phyloP scores from a whole-genome alignment of 257 asterid genomes.

The Echites panduratus region DNA sequence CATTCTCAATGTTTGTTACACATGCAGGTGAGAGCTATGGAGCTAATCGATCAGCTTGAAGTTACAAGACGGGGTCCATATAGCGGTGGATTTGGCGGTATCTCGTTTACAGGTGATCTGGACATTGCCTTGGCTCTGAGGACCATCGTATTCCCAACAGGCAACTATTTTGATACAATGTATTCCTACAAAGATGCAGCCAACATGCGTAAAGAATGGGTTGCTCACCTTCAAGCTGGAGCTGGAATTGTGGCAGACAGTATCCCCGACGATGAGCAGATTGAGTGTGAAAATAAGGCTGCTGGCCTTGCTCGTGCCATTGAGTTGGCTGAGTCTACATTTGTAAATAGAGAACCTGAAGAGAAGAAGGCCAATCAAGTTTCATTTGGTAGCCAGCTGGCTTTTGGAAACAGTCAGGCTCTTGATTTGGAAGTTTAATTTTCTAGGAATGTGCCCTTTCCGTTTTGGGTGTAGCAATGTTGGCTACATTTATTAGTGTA shows the following conservation, averaged over 20 bases:
- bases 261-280: slow-evolving; percentile 63
- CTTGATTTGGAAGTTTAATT: slow-evolving; percentile 15
- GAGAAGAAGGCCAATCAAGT: not conserved
- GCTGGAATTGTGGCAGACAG: slow-evolving; percentile 93
- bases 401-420: no score
- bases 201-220: slow-evolving; percentile 59
- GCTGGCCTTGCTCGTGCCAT: slow-evolving; percentile 71
- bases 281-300: slow-evolving; percentile 75
- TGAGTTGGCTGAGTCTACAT: slow-evolving; percentile 73
- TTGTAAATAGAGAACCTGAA: slow-evolving; percentile 29
- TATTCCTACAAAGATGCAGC: slow-evolving; percentile 45
- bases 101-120: slow-evolving; percentile 77
- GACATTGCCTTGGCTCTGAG: slow-evolving; percentile 76
- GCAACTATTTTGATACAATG: slow-evolving; percentile 50
- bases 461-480: no score
- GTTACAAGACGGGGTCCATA: slow-evolving; percentile 72
- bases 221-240: slow-evolving; percentile 85
- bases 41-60: slow-evolving; percentile 71
- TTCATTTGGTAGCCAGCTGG: slow-evolving; percentile 4
- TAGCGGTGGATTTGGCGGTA: slow-evolving; percentile 85
- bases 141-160: slow-evolving; percentile 66
- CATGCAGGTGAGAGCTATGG: slow-evolving; percentile 91
- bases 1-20: not conserved
- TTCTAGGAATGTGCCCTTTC: not conserved
- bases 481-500: no score